phyloP scores from a whole-genome alignment of 345 rosid species.

The Acer negundo region DNA sequence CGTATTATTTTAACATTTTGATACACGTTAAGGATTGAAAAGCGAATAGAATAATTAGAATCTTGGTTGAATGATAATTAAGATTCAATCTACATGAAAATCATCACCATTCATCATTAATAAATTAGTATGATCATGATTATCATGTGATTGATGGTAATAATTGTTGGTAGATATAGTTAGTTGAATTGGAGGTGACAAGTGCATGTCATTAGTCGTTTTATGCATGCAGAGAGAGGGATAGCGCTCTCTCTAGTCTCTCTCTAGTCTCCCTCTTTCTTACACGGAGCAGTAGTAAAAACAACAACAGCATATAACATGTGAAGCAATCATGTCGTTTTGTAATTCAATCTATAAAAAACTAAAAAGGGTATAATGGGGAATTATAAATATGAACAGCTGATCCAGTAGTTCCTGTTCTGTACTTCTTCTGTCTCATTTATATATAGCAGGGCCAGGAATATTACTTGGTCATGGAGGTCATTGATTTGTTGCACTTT shows the following conservation, averaged over 20 bases:
- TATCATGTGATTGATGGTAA: too few relatives aligned
- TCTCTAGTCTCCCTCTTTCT: not conserved
- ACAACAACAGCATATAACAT: constrained; percentile 14
- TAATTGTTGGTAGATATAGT: too few relatives aligned
- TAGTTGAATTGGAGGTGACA: constrained; percentile 15
- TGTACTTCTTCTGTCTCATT: not conserved
- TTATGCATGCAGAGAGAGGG: constrained; percentile 24
- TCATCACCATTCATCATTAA: too few relatives aligned
- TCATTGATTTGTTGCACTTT: not conserved
- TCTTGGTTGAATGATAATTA: too few relatives aligned
- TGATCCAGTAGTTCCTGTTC: too few relatives aligned
- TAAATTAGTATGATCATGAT: too few relatives aligned
- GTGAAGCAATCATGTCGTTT: constrained; percentile 38
- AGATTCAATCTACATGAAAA: too few relatives aligned
- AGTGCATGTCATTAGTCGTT: constrained; percentile 22
- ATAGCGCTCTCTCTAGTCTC: too few relatives aligned
- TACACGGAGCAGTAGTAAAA: not conserved
- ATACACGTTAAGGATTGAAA: too few relatives aligned
- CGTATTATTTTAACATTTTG: too few relatives aligned
- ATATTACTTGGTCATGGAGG: not conserved
- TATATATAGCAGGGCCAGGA: not conserved
- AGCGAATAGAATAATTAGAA: too few relatives aligned
- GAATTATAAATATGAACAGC: not conserved
- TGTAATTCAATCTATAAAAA: not conserved
- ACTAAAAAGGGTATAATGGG: not conserved